These are phyloP conservation scores for Phytophthora macrochlamydospora DNA, from an alignment of 352 stramenopile genomes.

Conservation along the genomic window DNA sequence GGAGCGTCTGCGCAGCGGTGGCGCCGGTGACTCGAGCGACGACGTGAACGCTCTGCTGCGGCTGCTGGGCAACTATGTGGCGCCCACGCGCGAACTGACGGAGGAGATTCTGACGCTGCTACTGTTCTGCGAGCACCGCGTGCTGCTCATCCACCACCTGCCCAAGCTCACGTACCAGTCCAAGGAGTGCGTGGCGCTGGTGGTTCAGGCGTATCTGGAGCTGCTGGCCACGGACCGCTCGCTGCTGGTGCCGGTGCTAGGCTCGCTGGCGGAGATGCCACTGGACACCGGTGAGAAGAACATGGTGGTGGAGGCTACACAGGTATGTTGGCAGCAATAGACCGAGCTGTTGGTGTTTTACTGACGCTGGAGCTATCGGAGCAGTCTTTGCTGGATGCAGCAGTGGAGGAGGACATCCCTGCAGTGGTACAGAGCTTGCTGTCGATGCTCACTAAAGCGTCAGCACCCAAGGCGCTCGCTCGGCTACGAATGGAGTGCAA, in stretches of 20 bases:
- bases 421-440: conserved; percentile 79
- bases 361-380: not conserved
- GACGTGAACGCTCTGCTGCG: conserved; percentile 76
- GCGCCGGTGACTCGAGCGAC: conserved; percentile 57
- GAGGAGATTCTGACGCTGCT: conserved; percentile 75
- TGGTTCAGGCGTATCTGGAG: conserved; percentile 76
- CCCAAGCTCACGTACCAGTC: conserved; percentile 87
- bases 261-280: conserved; percentile 77
- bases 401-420: conserved; percentile 79
- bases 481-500: conserved; percentile 71
- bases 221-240: conserved; percentile 74
- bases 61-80: conserved; percentile 74
- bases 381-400: conserved; percentile 74
- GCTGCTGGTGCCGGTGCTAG: conserved; percentile 81
- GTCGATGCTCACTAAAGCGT: conserved; percentile 65
- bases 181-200: conserved; percentile 75
- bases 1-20: conserved; percentile 64
- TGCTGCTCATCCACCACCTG: conserved; percentile 82
- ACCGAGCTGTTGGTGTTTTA: not conserved
- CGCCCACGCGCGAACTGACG: conserved; percentile 74
- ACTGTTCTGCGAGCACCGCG: conserved; percentile 73
- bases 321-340: conserved; percentile 37
- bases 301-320: conserved; percentile 57
- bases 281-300: conserved; percentile 69
- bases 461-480: conserved; percentile 45